Conservation (phyloP, 495 filamentous ascomycete genomes). For the Penicillium psychrofluorescens region DNA sequence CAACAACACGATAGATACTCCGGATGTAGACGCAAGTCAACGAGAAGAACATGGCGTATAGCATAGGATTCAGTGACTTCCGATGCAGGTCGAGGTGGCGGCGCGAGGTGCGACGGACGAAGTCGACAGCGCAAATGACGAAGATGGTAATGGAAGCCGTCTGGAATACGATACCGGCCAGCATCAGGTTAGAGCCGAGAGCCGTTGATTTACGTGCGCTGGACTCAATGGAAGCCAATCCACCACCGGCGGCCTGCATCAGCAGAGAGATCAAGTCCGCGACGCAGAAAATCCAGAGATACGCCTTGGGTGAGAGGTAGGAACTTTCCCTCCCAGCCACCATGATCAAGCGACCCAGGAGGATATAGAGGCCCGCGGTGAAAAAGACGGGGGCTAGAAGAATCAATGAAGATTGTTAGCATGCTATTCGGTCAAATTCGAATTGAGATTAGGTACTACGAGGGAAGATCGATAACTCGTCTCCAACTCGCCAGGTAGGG, state of each 20-base stretch:
- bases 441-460: neutral
- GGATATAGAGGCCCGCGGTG: conserved; percentile 52
- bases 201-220: conserved; percentile 33
- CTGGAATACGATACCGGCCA: conserved; percentile 52
- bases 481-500: neutral
- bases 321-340: conserved; percentile 41
- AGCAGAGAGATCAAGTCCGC: conserved; percentile 49
- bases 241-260: conserved; percentile 50
- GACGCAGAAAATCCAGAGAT: conserved; percentile 48
- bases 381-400: conserved; percentile 44
- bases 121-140: conserved; percentile 31
- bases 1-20: conserved; percentile 49
- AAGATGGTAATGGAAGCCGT: conserved; percentile 46
- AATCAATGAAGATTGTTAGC: too few relatives aligned
- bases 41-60: conserved; percentile 33
- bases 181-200: conserved; percentile 49
- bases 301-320: conserved; percentile 36
- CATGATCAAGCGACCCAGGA: conserved; percentile 48
- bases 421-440: too few relatives aligned
- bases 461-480: neutral
- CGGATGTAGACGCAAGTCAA: conserved; percentile 43
- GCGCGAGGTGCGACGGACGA: conserved; percentile 28
- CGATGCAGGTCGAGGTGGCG: conserved; percentile 4
- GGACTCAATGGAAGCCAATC: conserved; percentile 36
- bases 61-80: conserved; percentile 6